Evolutionary conservation across 2,329 filamentous ascomycete genomes (phyloP).

Genomic region (Colletotrichum liriopes): DNA sequence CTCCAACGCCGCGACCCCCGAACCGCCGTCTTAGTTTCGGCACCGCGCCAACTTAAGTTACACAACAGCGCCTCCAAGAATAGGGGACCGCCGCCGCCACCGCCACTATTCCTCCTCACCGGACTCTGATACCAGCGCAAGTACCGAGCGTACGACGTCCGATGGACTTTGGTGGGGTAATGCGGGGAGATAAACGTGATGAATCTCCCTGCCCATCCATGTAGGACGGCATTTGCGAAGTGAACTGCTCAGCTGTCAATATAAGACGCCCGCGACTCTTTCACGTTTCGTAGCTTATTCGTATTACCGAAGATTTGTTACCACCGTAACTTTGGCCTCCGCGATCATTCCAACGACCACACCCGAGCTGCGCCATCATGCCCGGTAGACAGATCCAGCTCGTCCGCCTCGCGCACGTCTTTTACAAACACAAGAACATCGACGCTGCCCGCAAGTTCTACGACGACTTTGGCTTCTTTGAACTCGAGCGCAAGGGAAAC

Average conservation of each 20-base stretch:
- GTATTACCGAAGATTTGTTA: neutral
- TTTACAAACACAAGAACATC: slow-evolving; percentile 65
- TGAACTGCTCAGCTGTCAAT: neutral
- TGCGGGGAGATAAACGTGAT: slow-evolving; percentile 36
- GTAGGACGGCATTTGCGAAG: slow-evolving; percentile 3
- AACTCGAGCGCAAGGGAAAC: slow-evolving; percentile 55
- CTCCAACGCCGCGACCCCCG: slow-evolving; percentile 24
- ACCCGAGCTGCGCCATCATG: slow-evolving; percentile 25
- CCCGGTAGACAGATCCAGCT: slow-evolving; percentile 52
- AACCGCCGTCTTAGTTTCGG: slow-evolving; percentile 37
- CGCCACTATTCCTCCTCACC: slow-evolving; percentile 1
- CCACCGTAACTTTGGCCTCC: neutral
- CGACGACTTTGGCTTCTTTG: slow-evolving; percentile 65
- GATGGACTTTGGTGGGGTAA: slow-evolving; percentile 42
- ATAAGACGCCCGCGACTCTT: slow-evolving; percentile 4
- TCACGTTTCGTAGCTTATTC: no score
- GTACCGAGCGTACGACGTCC: slow-evolving; percentile 39
- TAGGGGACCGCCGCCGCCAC: neutral
- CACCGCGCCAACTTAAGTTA: slow-evolving; percentile 28
- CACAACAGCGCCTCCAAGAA: neutral
- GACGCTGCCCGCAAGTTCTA: slow-evolving; percentile 59
- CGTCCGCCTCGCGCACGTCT: slow-evolving; percentile 60
- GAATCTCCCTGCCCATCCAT: slow-evolving; percentile 14
- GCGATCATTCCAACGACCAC: neutral
- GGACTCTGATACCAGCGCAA: slow-evolving; percentile 29